Conservation (phyloP, 495 filamentous ascomycete species). For the Physcia stellaris region DNA sequence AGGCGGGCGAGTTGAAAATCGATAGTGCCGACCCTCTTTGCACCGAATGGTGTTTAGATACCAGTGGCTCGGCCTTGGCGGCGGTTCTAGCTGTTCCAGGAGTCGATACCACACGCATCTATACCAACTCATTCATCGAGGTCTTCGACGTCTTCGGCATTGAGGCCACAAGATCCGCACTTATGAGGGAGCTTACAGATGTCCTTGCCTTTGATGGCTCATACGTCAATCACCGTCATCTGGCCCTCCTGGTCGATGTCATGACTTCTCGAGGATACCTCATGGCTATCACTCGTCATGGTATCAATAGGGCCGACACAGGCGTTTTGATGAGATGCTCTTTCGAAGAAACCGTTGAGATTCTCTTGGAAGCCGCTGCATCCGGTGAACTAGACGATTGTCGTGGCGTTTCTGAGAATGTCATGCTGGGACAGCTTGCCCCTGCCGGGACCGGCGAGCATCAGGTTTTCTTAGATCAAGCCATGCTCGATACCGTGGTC, state of each 20-base stretch:
- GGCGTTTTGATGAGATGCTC: slow-evolving; percentile 98
- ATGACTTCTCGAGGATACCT: slow-evolving; percentile 92
- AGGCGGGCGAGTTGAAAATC: slow-evolving; percentile 55
- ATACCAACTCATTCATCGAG: slow-evolving; percentile 90
- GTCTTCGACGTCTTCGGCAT: slow-evolving; percentile 90
- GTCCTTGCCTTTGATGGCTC: slow-evolving; percentile 96
- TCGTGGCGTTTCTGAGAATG: slow-evolving; percentile 93
- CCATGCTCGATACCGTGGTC: slow-evolving; percentile 88
- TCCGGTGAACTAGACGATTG: slow-evolving; percentile 94
- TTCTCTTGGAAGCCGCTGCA: slow-evolving; percentile 86
- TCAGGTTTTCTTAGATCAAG: slow-evolving; percentile 81
- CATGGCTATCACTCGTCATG: slow-evolving; percentile 92
- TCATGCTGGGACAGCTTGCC: slow-evolving; percentile 95
- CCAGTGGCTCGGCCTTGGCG: slow-evolving; percentile 70
- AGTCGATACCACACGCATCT: slow-evolving; percentile 79
- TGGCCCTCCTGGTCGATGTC: slow-evolving; percentile 91
- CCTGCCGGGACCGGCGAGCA: slow-evolving; percentile 93
- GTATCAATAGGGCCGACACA: slow-evolving; percentile 96
- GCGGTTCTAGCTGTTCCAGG: slow-evolving; percentile 75
- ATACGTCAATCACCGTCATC: slow-evolving; percentile 97
- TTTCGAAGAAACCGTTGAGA: slow-evolving; percentile 98
- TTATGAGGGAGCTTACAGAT: slow-evolving; percentile 75
- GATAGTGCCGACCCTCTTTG: slow-evolving; percentile 57
- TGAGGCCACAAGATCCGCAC: slow-evolving; percentile 73
- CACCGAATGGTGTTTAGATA: slow-evolving; percentile 91